Base-by-base conservation (phyloP, 2,329 filamentous ascomycete species). In the Fusarium anguioides region DNA sequence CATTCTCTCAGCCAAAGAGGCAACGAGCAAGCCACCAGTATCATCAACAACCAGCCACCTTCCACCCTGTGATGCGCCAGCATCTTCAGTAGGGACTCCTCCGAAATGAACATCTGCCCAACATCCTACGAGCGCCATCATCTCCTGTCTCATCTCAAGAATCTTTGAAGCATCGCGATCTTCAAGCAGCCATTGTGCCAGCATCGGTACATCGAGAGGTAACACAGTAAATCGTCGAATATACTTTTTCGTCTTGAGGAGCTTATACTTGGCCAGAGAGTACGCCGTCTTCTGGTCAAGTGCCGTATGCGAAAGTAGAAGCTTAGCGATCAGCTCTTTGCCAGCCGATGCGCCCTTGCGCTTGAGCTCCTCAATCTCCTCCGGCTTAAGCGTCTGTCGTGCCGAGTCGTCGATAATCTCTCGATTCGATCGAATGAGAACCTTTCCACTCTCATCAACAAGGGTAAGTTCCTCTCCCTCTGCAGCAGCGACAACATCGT, bases 271-370 rank as follows among this genome's bases (percentile, higher is more conserved):
- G 40, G 95, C 94, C 58, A 97, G 83, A 4, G 94, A 96, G 75
- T 96, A 99, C 1, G 89, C 86, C 0, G 96, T 98, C 84, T 99
- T 99, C 81, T 98, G 91, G 70, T 97, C 94, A 40, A 99, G 85
- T 2, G 91, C 92, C 18, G 92, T 90, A 78, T 99, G 96, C 40
- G 94, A 96, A 27, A 94, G 86, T 78, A 99, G 87, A 24, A 99
- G 88, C 79, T 94, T 97, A n/a, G 92, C 90, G 66, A 99, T 96
- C 45, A 99, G 86, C 49, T 97, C 94, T 76, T 92, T 91, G 14
- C 94, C 95, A 0, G 93, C 92, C 7, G 90, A 90, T 5, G 89
- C 88, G 12, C 90, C 91, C 56, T 93, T 88, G 14, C 84, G 91
- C 71, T 91, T 91, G 5, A 88, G 89, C 50, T 89, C 91, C 45